Evolutionary conservation across 2,329 filamentous ascomycete genomes (phyloP), one percentile per base, ranked within the genome.

Genomic region (Leptographium radiaticola): DNA sequence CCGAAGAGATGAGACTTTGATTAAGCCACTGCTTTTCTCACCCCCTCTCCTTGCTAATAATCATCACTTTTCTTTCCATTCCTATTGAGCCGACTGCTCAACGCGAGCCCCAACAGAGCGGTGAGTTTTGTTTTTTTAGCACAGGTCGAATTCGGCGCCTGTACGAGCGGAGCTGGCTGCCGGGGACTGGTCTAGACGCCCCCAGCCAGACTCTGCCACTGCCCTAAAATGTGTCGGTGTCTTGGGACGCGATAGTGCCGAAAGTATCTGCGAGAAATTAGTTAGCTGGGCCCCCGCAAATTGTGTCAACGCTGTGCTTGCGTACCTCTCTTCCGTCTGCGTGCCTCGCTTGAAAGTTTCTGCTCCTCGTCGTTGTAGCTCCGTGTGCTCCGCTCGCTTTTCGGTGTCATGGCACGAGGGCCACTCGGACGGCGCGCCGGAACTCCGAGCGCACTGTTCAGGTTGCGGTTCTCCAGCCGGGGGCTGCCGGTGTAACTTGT

Each of bases 391-490:
- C 59, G 68, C 0, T 70, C 69, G 55, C 71, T 75, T 65, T 72
- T 79, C 0, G 79, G 78, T 6, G 78, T 81, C 79, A 82, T 82
- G 18, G 78, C 77, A 58, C 79, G 67, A 15, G 79, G 79, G 25
- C 79, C 79, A 52, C 76, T 81, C 30, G 79, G 79, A 55, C 77
- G 66, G 49, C 79, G 70, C 10, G 70, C 65, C n/a, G 75, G 75
- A 11, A 75, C 74, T 5, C 74, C 69, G 7, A 77, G 68, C 8
- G 75, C 76, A 16, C 70, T 71, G 61, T 71, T 80, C 43, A 81
- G 65, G 59, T 80, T 81, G 51, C 74, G 71, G 64, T 81, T 81
- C 66, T 80, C 78, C 18, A 71, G 66, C 61, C 73, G 74, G 10
- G 77, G 77, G 62, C 77, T 80, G 50, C 72, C 66, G 6, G 72